Percentiles rank a stretch among this genome's conserved stretches.
phyloP scores from a whole-genome alignment of 306 rosid species.

The Notholithocarpus densiflorus region DNA sequence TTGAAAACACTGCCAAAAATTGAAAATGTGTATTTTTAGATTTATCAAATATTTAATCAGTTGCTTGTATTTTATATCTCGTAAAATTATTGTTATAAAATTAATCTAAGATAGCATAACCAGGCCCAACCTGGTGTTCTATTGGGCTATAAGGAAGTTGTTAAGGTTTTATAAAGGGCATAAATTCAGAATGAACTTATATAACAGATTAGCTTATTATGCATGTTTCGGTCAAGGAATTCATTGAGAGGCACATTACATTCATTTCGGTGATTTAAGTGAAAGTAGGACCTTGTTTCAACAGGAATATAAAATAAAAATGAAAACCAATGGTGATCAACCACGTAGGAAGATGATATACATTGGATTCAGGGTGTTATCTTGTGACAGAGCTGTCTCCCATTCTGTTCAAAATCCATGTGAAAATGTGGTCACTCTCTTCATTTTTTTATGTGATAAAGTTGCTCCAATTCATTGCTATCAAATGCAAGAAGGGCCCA shows the following conservation, averaged over 20 bases:
- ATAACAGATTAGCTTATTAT: neutral
- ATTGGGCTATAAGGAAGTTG: too few relatives aligned
- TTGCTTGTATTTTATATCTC: too few relatives aligned
- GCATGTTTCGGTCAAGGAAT: neutral
- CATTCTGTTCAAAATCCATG: neutral
- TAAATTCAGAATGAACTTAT: too few relatives aligned
- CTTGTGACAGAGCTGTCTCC: conserved; percentile 19
- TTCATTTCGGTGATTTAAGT: neutral
- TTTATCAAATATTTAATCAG: too few relatives aligned
- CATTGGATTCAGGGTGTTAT: neutral
- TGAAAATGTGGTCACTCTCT: neutral
- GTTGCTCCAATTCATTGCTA: neutral
- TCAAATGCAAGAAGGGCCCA: conserved; percentile 14
- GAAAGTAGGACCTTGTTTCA: neutral
- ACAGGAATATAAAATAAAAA: too few relatives aligned
- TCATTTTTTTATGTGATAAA: neutral
- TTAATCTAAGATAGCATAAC: too few relatives aligned
- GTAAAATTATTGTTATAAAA: too few relatives aligned
- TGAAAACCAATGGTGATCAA: too few relatives aligned
- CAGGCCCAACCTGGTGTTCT: too few relatives aligned
- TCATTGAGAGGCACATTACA: neutral
- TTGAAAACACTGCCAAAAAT: too few relatives aligned
- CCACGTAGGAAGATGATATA: neutral
- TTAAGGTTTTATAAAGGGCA: too few relatives aligned
- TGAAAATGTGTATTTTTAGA: too few relatives aligned